Percentiles rank a stretch among this genome's conserved stretches.
phyloP scores from a whole-genome alignment of 1,139 yeast species.

The Yamadazyma mexicana region DNA sequence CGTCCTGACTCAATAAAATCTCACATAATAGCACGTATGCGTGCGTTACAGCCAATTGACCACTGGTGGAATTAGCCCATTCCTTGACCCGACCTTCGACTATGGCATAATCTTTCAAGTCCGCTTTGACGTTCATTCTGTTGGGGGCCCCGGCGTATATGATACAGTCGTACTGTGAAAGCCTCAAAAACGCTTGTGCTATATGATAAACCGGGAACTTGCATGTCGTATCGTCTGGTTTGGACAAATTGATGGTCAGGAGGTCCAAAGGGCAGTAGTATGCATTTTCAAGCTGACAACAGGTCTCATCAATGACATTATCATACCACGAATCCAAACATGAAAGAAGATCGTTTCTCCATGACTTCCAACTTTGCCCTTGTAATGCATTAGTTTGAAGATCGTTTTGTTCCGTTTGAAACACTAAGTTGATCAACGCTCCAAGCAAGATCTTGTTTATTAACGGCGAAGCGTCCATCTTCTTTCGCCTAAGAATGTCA shows the following conservation, averaged over 20 bases:
- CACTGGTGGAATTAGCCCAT: constrained; percentile 35
- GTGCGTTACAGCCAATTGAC: constrained; percentile 46
- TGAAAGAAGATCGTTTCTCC: constrained; percentile 60
- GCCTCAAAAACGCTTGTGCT: constrained; percentile 61
- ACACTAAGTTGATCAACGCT: constrained; percentile 64
- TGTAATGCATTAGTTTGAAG: constrained; percentile 42
- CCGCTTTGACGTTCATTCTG: constrained; percentile 68
- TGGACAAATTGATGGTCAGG: constrained; percentile 5
- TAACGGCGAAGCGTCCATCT: constrained; percentile 47
- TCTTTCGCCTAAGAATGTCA: constrained; percentile 51
- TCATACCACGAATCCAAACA: constrained; percentile 60
- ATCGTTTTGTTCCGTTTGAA: constrained; percentile 70
- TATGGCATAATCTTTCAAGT: constrained; percentile 44
- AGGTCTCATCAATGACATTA: constrained; percentile 26
- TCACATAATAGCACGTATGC: constrained; percentile 59
- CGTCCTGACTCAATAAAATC: constrained; percentile 47
- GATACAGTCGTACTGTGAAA: constrained; percentile 69
- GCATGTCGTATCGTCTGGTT: constrained; percentile 38
- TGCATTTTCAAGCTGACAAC: constrained; percentile 27
- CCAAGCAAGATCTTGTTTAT: constrained; percentile 63
- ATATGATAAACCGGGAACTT: constrained; percentile 58
- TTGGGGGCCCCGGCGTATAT: constrained; percentile 75
- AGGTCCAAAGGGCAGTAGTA: constrained; percentile 15
- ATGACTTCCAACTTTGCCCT: constrained; percentile 32
- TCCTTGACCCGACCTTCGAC: constrained; percentile 49